phyloP scores from a whole-genome alignment of 108 stramenopile genomes.

The Craspedostauros australis region DNA sequence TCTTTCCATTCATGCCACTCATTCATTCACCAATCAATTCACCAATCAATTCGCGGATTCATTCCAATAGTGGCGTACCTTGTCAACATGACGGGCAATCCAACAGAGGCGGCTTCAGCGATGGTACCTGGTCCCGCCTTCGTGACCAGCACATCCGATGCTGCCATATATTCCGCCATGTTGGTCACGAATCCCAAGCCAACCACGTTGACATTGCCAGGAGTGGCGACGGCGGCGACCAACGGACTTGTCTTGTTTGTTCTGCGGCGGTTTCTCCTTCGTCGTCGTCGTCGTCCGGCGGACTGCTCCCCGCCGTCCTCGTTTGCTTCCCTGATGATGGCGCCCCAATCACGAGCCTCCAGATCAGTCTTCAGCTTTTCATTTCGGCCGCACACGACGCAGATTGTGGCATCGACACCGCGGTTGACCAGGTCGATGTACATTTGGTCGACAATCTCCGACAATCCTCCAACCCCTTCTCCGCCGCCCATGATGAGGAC shows the following conservation, averaged over 20 bases:
- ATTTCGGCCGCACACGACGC: slow-evolving; percentile 93
- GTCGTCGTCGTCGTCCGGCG: neutral
- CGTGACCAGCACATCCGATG: slow-evolving; percentile 85
- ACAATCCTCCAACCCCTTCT: slow-evolving; percentile 86
- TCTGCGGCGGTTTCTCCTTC: slow-evolving; percentile 3
- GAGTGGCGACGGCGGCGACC: slow-evolving; percentile 10
- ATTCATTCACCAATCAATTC: too few relatives aligned
- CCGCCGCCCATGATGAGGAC: slow-evolving; percentile 94
- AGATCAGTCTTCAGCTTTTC: slow-evolving; percentile 60
- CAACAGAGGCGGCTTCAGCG: slow-evolving; percentile 90
- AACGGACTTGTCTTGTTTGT: neutral
- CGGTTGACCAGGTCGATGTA: slow-evolving; percentile 39
- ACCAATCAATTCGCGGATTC: too few relatives aligned
- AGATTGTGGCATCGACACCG: slow-evolving; percentile 79
- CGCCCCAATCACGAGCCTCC: slow-evolving; percentile 60
- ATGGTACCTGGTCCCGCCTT: slow-evolving; percentile 99
- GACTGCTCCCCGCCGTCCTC: neutral
- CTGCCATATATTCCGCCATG: slow-evolving; percentile 96
- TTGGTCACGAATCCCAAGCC: slow-evolving; percentile 89
- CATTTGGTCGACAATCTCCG: slow-evolving; percentile 72
- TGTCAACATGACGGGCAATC: slow-evolving; percentile 89
- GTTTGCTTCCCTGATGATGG: slow-evolving; percentile 8
- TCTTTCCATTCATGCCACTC: too few relatives aligned
- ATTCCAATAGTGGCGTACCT: too few relatives aligned
- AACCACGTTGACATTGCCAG: slow-evolving; percentile 69